Conservation (phyloP, 1,284 basidiomycete genomes). For the Porphyrellus sp. region DNA sequence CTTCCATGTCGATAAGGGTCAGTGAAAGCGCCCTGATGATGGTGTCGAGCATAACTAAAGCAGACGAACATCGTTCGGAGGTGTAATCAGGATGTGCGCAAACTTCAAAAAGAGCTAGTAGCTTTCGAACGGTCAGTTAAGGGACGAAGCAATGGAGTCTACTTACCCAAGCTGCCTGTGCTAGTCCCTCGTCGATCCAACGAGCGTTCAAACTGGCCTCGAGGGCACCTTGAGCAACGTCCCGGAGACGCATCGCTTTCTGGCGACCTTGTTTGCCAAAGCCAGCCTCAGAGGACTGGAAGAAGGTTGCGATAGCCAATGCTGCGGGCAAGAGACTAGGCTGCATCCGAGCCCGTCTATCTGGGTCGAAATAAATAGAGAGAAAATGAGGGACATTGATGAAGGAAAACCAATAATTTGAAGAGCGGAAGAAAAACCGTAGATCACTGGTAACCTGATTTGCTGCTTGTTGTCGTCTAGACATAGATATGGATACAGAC, state of each 20-base stretch:
- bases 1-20: slow-evolving; percentile 44
- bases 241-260: slow-evolving; percentile 55
- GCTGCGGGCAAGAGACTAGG: slow-evolving; percentile 63
- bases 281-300: slow-evolving; percentile 64
- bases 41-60: slow-evolving; percentile 59
- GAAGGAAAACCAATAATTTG: slow-evolving; percentile 70
- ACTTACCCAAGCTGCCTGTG: slow-evolving; percentile 72
- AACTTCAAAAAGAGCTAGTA: slow-evolving; percentile 68
- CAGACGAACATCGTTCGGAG: slow-evolving; percentile 50
- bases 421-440: slow-evolving; percentile 60
- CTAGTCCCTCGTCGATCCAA: slow-evolving; percentile 68
- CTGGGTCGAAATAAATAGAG: slow-evolving; percentile 52
- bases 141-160: slow-evolving; percentile 3
- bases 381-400: slow-evolving; percentile 69
- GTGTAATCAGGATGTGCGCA: slow-evolving; percentile 64
- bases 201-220: slow-evolving; percentile 67
- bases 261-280: slow-evolving; percentile 47
- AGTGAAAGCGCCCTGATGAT: slow-evolving; percentile 62
- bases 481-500: slow-evolving; percentile 37
- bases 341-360: slow-evolving; percentile 55
- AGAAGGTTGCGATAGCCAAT: slow-evolving; percentile 65
- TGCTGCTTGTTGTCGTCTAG: slow-evolving; percentile 45
- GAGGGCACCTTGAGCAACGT: slow-evolving; percentile 66
- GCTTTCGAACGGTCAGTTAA: slow-evolving; percentile 36
- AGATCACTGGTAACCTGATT: slow-evolving; percentile 53